Evolutionary conservation across 2,329 filamentous ascomycete genomes (phyloP), one percentile per base, ranked within the genome.

Genomic region (Ambrosiella xylebori): DNA sequence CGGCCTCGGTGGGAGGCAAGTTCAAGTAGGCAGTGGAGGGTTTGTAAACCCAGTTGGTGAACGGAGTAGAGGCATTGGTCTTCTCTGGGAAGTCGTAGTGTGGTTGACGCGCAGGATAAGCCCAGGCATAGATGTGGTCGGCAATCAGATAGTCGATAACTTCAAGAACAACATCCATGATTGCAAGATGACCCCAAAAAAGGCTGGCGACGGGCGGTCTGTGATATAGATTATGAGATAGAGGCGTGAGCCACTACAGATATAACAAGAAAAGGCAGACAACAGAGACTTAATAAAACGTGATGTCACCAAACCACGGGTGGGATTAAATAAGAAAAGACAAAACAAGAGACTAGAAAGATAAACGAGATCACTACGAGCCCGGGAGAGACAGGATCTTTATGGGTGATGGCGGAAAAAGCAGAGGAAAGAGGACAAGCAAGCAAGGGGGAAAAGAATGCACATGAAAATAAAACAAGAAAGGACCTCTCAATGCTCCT

Each of bases 91-190:
- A 72, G 67, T 78, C 75, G 66, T 77, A 78, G 15, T 74, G 76
- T 36, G 74, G 73, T 11, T 74, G 71, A 37, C 71, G 74, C 51
- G 74, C 73, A 7, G 90, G 89, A n/a, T 86, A 73, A 5, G 85
- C 64, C 40, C 73, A 75, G 54, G 89, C 84, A 68, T 94, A 96
- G 60, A 86, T 65, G 64, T 84, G 80, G 72, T 97, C 91, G 70
- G 85, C 85, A 62, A 90, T 66, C 66, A 85, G 88, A 65, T 84
- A 87, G 72, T 97, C 91, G 71, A 81, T 78, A 61, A 90, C 65
- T 71, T 96, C 90, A 63, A 96, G 84, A 51, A 93, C 81, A 72
- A 96, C 81, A 76, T 97, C 91, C 91, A 97, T 96, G 58, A 35
- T 51, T 11, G 9, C 15, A 49, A 51, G n/a, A 12, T 35, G 47